These are phyloP conservation scores for Phyllosticta paracitricarpa DNA, from an alignment of 2,329 filamentous ascomycete genomes.

Conservation along the genomic window DNA sequence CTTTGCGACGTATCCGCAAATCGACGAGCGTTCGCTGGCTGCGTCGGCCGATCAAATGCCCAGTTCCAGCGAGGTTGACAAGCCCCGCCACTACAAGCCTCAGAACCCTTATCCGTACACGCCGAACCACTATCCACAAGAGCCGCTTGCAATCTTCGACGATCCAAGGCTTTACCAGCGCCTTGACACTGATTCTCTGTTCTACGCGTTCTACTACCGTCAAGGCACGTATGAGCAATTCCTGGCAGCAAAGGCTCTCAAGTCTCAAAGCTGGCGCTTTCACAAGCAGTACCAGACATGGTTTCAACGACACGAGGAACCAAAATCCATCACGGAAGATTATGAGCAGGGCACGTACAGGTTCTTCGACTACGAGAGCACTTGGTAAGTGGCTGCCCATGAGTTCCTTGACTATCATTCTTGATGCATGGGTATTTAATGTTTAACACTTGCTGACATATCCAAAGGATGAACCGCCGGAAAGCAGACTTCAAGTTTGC, in stretches of 20 bases:
- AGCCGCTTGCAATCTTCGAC: constrained; percentile 84
- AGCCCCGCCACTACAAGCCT: constrained; percentile 74
- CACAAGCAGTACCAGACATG: constrained; percentile 98
- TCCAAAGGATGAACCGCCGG: constrained; percentile 87
- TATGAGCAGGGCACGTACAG: constrained; percentile 98
- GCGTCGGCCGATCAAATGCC: constrained; percentile 65
- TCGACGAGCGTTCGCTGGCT: constrained; percentile 64
- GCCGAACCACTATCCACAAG: constrained; percentile 78
- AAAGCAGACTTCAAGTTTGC: constrained; percentile 98
- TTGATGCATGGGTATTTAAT: neutral
- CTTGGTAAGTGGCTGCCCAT: constrained; percentile 57
- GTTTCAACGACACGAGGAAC: constrained; percentile 98
- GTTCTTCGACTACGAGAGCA: constrained; percentile 99
- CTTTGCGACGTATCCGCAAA: constrained; percentile 47
- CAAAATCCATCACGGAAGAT: constrained; percentile 96
- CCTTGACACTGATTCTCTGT: constrained; percentile 91
- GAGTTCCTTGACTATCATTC: too few species aligned
- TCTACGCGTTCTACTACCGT: constrained; percentile 99
- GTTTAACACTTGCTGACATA: constrained; percentile 16
- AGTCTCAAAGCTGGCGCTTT: constrained; percentile 97
- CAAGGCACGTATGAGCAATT: constrained; percentile 95
- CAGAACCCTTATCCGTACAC: constrained; percentile 66
- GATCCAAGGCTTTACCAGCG: constrained; percentile 78
- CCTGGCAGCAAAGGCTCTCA: constrained; percentile 89
- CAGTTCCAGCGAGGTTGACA: constrained; percentile 68